Conservation (phyloP, 106 monocot species). For the Gastrodia elata region DNA sequence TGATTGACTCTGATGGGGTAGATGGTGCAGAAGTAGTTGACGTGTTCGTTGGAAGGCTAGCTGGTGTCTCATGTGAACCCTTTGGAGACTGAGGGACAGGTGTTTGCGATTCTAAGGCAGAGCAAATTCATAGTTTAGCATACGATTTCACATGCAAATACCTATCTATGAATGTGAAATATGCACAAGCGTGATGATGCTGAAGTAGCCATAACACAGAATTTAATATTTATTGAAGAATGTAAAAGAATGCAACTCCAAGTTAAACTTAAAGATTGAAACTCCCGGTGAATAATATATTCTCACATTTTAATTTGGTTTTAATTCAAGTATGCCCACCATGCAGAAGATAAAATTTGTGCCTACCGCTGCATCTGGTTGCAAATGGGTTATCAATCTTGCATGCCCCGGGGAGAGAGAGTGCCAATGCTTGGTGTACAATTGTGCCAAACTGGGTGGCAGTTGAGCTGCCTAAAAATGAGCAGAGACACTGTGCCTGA, state of each 20-base stretch:
- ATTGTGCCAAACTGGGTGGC: not conserved
- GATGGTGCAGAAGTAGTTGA: not conserved
- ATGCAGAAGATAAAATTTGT: not conserved
- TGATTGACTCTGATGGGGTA: not conserved
- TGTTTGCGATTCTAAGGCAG: not conserved
- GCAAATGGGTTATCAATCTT: not conserved
- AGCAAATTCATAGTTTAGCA: too few relatives aligned
- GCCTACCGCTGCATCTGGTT: not conserved
- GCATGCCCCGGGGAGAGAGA: conserved; percentile 1
- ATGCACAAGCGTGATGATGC: too few relatives aligned
- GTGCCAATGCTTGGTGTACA: not conserved
- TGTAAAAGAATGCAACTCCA: not conserved
- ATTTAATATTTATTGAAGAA: not conserved
- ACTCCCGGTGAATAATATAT: too few relatives aligned
- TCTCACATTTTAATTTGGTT: too few relatives aligned
- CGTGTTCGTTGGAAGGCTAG: not conserved
- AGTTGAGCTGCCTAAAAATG: not conserved
- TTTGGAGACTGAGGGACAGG: not conserved
- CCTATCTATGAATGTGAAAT: too few relatives aligned
- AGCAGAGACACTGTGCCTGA: not conserved
- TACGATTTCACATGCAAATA: too few relatives aligned
- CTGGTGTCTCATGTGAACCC: not conserved
- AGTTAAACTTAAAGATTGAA: too few relatives aligned
- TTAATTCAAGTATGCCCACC: too few relatives aligned
- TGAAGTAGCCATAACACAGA: not conserved